phyloP scores from a whole-genome alignment of 1,284 basidiomycete species.

The Malassezia yamatoensis region DNA sequence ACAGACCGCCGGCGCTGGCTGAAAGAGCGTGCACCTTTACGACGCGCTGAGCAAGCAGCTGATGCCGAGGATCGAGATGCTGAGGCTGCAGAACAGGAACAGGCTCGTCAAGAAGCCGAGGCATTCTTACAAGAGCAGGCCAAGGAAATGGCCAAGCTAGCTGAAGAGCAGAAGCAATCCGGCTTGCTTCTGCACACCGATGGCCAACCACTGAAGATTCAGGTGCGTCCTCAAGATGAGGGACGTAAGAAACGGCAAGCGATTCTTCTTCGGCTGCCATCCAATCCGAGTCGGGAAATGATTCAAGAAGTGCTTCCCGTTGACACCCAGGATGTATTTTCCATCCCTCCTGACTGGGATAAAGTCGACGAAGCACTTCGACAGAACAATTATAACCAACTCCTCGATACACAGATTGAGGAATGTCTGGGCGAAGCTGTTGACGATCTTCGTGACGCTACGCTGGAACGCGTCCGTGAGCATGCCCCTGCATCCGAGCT shows the following conservation, averaged over 20 bases:
- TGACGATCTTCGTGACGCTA: constrained; percentile 30
- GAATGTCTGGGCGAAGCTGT: constrained; percentile 38
- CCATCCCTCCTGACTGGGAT: constrained; percentile 27
- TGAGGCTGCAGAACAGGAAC: constrained; percentile 21
- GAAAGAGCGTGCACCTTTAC: constrained; percentile 19
- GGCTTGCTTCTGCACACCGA: constrained; percentile 29
- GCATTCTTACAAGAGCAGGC: constrained; percentile 37
- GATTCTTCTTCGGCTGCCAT: constrained; percentile 19
- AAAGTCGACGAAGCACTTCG: constrained; percentile 22
- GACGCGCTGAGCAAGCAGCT: constrained; percentile 26
- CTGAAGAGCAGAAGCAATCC: constrained; percentile 29
- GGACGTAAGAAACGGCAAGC: constrained; percentile 24
- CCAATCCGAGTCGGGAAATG: constrained; percentile 13
- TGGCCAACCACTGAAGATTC: constrained; percentile 36
- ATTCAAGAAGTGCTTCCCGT: constrained; percentile 9
- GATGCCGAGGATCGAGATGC: constrained; percentile 25
- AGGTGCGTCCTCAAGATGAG: constrained; percentile 16
- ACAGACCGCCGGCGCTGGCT: constrained; percentile 32
- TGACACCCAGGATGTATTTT: constrained; percentile 17
- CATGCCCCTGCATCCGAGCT: constrained; percentile 19
- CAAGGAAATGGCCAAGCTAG: constrained; percentile 32
- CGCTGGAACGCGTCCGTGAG: constrained; percentile 25
- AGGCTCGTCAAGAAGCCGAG: constrained; percentile 30
- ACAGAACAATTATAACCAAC: constrained; percentile 15
- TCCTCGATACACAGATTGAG: constrained; percentile 30